Conservation (phyloP, 2,329 filamentous ascomycete genomes). For the Corynespora cassiicola region DNA sequence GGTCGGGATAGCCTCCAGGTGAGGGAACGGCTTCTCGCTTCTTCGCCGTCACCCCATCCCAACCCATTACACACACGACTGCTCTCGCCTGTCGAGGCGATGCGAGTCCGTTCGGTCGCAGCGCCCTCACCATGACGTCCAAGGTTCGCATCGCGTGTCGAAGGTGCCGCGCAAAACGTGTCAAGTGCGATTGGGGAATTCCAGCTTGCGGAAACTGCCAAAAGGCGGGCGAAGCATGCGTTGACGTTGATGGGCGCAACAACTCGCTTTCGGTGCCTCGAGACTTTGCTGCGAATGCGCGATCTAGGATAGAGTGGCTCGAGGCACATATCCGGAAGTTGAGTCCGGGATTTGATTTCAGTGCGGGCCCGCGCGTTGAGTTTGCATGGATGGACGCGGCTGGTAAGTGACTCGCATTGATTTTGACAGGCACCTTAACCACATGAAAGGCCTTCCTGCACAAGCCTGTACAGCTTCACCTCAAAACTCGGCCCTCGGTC, state of each 20-base stretch:
- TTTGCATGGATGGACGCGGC: conserved; percentile 7
- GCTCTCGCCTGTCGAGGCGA: too few relatives aligned
- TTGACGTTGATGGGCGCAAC: conserved; percentile 49
- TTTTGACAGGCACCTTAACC: too few relatives aligned
- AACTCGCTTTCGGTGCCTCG: conserved; percentile 42
- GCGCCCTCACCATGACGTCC: conserved; percentile 5
- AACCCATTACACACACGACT: neutral
- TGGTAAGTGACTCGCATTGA: too few relatives aligned
- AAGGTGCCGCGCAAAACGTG: conserved; percentile 44
- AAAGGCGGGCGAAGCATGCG: conserved; percentile 41
- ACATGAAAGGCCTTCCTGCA: too few relatives aligned
- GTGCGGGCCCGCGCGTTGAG: conserved; percentile 33
- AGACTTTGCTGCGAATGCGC: conserved; percentile 35
- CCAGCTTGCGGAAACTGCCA: conserved; percentile 48
- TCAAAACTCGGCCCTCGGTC: too few relatives aligned
- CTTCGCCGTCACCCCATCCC: too few relatives aligned
- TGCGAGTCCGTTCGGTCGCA: too few relatives aligned
- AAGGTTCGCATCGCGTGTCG: conserved; percentile 49
- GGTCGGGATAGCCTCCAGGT: too few relatives aligned
- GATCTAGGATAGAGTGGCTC: conserved; percentile 42
- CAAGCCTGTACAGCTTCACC: too few relatives aligned
- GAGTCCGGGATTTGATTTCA: conserved; percentile 37
- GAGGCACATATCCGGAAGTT: conserved; percentile 36
- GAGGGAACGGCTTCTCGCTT: too few relatives aligned
- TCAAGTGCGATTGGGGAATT: conserved; percentile 50